These are phyloP conservation scores for Thymus quinquecostatus DNA, from an alignment of 257 asterid species.

Conservation along the genomic window DNA sequence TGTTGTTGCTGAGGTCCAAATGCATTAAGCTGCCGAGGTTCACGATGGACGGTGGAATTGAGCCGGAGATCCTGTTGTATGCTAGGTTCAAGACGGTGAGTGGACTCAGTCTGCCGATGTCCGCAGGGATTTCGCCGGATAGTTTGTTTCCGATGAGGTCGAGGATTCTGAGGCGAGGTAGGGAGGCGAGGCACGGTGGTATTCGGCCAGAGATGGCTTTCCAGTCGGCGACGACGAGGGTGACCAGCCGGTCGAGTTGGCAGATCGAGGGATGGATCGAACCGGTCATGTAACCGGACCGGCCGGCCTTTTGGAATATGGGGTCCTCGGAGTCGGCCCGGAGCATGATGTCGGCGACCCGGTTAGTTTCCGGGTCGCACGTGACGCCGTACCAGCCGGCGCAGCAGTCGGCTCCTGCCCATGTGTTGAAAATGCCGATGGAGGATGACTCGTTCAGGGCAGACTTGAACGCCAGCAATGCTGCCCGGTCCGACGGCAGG, in stretches of 20 bases:
- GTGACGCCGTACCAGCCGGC: conserved; percentile 72
- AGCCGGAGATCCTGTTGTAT: conserved; percentile 69
- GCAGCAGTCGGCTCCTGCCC: conserved; percentile 77
- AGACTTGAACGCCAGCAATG: conserved; percentile 55
- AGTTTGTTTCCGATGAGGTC: conserved; percentile 77
- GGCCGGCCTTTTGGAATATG: conserved; percentile 56
- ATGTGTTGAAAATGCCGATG: conserved; percentile 62
- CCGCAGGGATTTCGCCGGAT: conserved; percentile 63
- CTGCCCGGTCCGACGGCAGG: conserved; percentile 61
- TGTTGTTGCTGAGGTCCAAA: conserved; percentile 69
- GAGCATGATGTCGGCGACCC: conserved; percentile 69
- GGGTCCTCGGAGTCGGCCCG: conserved; percentile 89
- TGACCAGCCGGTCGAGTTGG: conserved; percentile 65
- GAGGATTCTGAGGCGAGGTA: conserved; percentile 55
- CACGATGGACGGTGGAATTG: conserved; percentile 62
- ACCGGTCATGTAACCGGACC: conserved; percentile 84
- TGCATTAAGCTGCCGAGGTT: conserved; percentile 67
- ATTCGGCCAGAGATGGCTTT: conserved; percentile 68
- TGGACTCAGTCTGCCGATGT: conserved; percentile 60
- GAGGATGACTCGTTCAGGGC: conserved; percentile 62
- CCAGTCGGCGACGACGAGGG: conserved; percentile 81
- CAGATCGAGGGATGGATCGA: conserved; percentile 60
- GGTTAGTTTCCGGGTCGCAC: conserved; percentile 70
- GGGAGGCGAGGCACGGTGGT: conserved; percentile 62
- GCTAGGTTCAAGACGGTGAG: conserved; percentile 74